Base-by-base conservation (phyloP, 441 rosid species). In the Croton laevigatus region DNA sequence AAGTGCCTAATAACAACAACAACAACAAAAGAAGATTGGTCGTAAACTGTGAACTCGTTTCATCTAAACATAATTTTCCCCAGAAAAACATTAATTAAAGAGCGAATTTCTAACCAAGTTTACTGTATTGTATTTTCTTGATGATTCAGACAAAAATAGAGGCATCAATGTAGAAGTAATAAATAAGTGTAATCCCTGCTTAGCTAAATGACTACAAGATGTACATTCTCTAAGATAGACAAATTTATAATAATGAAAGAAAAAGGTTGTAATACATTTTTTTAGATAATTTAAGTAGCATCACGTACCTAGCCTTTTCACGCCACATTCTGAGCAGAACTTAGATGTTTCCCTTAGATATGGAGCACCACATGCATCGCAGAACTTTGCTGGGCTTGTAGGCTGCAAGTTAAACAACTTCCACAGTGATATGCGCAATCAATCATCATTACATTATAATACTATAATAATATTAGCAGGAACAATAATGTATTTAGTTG, bases 321-420 rank as follows among this genome's bases (percentile, higher is more conserved):
- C 69, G 16, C 98, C 98, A 62, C 98, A 94, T 79, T 91, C 97
- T 1, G 94, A 91, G 82, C 98, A 91, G 83, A 89, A 94, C 73
- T 94, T 91, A 45, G 97, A 94, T 52, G 93, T 88, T 66, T 94
- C 98, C 83, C 97, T 88, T 57, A 87, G 20, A 73, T 92, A 94
- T 46, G 84, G 87, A 48, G 91, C 84, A 11, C 99, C 97, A 73
- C 99, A 92, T 81, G 89, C 96, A 77, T 94, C 95, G 57, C 97
- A 94, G 71, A 77, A 94, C 76, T 92, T 91, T 12, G 93, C 91
- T 1, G 95, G 93, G 76, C 89, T 76, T 13, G 86, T 67, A 34
- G 88, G 86, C 94, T 89, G 83, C 73, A 78, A 37, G 45, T 48
- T 36, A 57, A 3, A n/a, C 11, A 62, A 68, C 27, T 48, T 58